These are phyloP conservation scores for Meyerozyma sp. DNA, from an alignment of 1,139 yeast species.

Conservation along the genomic window DNA sequence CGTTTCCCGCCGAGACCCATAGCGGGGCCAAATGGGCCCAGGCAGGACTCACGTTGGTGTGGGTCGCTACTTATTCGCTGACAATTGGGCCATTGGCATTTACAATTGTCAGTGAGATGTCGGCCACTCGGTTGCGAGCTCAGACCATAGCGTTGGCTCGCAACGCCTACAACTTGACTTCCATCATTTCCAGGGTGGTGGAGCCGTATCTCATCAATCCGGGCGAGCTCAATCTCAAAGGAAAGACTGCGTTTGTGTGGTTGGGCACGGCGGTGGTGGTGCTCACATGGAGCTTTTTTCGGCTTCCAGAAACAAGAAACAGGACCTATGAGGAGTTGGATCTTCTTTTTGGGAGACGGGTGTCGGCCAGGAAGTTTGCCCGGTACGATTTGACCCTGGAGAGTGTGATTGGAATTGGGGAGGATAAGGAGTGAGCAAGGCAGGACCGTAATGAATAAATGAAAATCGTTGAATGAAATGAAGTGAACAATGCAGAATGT, in stretches of 20 bases:
- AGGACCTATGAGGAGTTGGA: slow-evolving; percentile 22
- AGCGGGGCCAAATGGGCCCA: slow-evolving; percentile 18
- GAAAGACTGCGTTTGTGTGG: slow-evolving; percentile 23
- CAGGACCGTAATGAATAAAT: too few relatives aligned
- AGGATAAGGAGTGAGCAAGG: too few relatives aligned
- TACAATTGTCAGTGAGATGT: slow-evolving; percentile 18
- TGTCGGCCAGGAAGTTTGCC: slow-evolving; percentile 16
- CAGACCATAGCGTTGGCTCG: slow-evolving; percentile 21
- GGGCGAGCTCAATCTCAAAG: slow-evolving; percentile 16
- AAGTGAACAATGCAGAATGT: too few relatives aligned
- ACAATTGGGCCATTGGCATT: slow-evolving; percentile 23
- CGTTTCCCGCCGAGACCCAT: slow-evolving; percentile 13
- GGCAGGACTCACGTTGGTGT: slow-evolving; percentile 16
- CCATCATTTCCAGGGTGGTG: slow-evolving; percentile 16
- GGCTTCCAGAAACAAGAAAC: slow-evolving; percentile 19
- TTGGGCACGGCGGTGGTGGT: slow-evolving; percentile 16
- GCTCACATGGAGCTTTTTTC: slow-evolving; percentile 17
- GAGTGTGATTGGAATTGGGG: too few relatives aligned
- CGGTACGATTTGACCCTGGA: slow-evolving; percentile 1
- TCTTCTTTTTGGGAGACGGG: slow-evolving; percentile 16
- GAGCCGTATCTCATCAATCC: slow-evolving; percentile 25
- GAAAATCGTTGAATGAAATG: too few relatives aligned
- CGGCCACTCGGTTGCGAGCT: slow-evolving; percentile 20
- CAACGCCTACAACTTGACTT: slow-evolving; percentile 17
- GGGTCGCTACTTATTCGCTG: slow-evolving; percentile 21